Conservation (phyloP, 202 grass and related monocot species). For the Zizania palustris region DNA sequence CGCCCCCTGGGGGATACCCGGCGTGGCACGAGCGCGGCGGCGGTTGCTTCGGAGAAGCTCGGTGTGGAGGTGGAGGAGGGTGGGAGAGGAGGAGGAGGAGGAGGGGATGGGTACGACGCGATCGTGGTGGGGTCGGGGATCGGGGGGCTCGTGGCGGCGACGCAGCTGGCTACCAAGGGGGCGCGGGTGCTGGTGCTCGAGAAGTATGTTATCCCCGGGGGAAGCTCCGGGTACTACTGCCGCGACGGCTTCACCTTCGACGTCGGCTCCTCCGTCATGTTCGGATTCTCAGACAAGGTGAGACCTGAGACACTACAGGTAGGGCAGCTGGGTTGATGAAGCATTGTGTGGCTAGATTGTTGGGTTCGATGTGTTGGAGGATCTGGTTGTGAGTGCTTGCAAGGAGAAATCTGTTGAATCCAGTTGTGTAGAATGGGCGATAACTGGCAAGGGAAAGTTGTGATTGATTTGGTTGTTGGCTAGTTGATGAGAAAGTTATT, state of each 20-base stretch:
- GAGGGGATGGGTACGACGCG: conserved; percentile 51
- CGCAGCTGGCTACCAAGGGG: conserved; percentile 76
- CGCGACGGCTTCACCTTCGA: conserved; percentile 89
- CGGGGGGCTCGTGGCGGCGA: conserved; percentile 79
- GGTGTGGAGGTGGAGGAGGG: not conserved
- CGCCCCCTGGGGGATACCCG: not conserved
- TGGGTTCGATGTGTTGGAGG: not conserved
- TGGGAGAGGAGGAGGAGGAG: not conserved
- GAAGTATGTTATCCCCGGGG: conserved; percentile 92
- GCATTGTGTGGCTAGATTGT: not conserved
- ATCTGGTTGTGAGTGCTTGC: not conserved
- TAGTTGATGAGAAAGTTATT: not conserved
- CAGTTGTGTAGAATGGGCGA: not conserved
- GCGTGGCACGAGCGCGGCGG: not conserved
- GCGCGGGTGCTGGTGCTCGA: conserved; percentile 85
- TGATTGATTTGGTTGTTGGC: not conserved
- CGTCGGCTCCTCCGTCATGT: conserved; percentile 93
- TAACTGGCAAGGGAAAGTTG: not conserved
- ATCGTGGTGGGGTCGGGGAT: conserved; percentile 90
- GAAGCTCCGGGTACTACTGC: conserved; percentile 85
- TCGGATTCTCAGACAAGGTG: conserved; percentile 92
- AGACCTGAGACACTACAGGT: not conserved
- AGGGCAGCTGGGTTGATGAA: not conserved
- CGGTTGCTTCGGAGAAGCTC: not conserved
- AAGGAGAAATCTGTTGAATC: not conserved